Evolutionary conservation across 2,329 filamentous ascomycete genomes (phyloP).

Genomic region (Fusarium sarcochroum): DNA sequence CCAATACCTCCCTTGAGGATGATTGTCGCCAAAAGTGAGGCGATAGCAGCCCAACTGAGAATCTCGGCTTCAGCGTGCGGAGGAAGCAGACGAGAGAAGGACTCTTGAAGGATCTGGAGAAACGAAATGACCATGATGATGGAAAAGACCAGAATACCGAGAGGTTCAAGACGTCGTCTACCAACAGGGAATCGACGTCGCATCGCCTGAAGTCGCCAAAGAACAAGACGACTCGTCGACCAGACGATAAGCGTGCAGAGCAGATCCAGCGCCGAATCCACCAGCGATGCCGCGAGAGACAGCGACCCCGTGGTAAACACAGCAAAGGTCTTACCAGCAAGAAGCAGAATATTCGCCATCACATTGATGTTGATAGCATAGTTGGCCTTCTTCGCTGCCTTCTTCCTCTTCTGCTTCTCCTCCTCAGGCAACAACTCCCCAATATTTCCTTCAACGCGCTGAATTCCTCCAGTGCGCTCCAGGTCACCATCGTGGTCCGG

Average conservation of each 20-base stretch:
- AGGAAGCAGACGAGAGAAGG: slow-evolving; percentile 71
- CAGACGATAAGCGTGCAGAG: slow-evolving; percentile 85
- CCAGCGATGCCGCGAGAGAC: slow-evolving; percentile 81
- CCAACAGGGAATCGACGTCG: slow-evolving; percentile 81
- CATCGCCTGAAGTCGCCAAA: slow-evolving; percentile 62
- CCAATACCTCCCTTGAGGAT: slow-evolving; percentile 85
- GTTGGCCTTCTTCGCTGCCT: slow-evolving; percentile 43
- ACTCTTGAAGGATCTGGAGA: slow-evolving; percentile 80
- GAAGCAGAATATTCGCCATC: slow-evolving; percentile 78
- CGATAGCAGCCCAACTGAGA: slow-evolving; percentile 49
- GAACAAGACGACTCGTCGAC: slow-evolving; percentile 79
- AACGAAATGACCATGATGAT: slow-evolving; percentile 89
- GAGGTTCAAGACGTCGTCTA: slow-evolving; percentile 76
- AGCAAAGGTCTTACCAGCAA: slow-evolving; percentile 81
- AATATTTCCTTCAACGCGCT: slow-evolving; percentile 50
- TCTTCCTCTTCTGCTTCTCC: slow-evolving; percentile 48
- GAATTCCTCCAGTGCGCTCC: slow-evolving; percentile 50
- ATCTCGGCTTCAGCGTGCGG: slow-evolving; percentile 65
- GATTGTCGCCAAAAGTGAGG: slow-evolving; percentile 78
- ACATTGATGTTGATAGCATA: slow-evolving; percentile 88
- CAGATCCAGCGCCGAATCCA: slow-evolving; percentile 83
- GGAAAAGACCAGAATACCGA: slow-evolving; percentile 83
- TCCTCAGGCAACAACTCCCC: slow-evolving; percentile 52
- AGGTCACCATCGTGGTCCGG: slow-evolving; percentile 53
- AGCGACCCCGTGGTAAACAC: slow-evolving; percentile 84